Evolutionary conservation across 176 grass and related monocot species (phyloP), one percentile per base, ranked within the genome.

Genomic region (Phragmites australis): DNA sequence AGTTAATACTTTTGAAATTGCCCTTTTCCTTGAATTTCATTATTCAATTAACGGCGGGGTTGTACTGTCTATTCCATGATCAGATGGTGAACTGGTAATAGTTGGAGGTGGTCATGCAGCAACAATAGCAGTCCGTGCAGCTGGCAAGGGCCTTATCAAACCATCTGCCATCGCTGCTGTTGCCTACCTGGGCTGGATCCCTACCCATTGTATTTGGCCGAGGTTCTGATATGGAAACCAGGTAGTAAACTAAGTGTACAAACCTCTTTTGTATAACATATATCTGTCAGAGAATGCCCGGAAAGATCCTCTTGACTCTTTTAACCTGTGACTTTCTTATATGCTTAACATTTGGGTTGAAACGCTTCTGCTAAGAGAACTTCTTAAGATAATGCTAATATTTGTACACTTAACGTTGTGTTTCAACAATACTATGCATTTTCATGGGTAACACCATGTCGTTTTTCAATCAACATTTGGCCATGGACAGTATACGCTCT

Each of bases 31-130:
- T 76, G 13, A 47, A 70, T 62, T 49, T 59, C 59, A 13, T 17
- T 64, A 67, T 48, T 40, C 6, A 52, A 27, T 67, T 89, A 43
- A 68, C 27, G 10, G 54, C 64, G 71, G 40, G 27, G 22, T 26
- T 85, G 44, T 84, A 44, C 13, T 74, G 27, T 80, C 48, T 88
- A 44, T 83, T 45, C 37, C 30, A 21, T 71, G 26, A 73, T 75
- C 83, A 96, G 93, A 86, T 72, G 86, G 80, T 14, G 90, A 95
- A 49, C 67, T 93, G 79, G 77, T 95, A 69, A 70, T 99, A 72
- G 88, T 94, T 88, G 96, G 96, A 77, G 90, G 97, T 70, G 97
- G 97, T 25, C 97, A 99, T 93, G 97, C 93, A 52, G 93, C 97
- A 58, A 95, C 90, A 13, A 95, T 99, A 77, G 93, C 90, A 67